Conservation (phyloP, 805 yeast genomes). For the Schwanniomyces sp. region DNA sequence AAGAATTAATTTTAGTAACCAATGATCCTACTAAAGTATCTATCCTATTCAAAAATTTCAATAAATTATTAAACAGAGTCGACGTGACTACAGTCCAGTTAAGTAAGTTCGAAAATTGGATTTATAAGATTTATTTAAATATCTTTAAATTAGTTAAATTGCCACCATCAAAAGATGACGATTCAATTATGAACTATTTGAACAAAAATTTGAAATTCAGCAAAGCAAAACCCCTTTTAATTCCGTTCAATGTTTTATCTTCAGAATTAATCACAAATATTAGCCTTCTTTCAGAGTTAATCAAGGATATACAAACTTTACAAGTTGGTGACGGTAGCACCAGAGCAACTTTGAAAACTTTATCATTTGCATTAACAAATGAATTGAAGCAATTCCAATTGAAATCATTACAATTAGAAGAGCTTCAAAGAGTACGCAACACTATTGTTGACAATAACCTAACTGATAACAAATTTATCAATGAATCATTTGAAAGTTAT, state of each 20-base stretch:
- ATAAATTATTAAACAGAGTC: slow-evolving; percentile 20
- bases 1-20: slow-evolving; percentile 40
- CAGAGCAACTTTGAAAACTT: neutral
- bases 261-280: slow-evolving; percentile 19
- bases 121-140: slow-evolving; percentile 24
- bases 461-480: neutral
- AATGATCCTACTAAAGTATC: slow-evolving; percentile 24
- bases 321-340: neutral
- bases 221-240: slow-evolving; percentile 17
- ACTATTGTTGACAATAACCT: neutral
- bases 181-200: slow-evolving; percentile 26
- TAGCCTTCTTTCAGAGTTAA: slow-evolving; percentile 13
- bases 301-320: slow-evolving; percentile 8
- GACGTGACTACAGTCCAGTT: slow-evolving; percentile 7
- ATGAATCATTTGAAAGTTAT: slow-evolving; percentile 2
- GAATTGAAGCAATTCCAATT: slow-evolving; percentile 6
- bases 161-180: slow-evolving; percentile 16
- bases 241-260: slow-evolving; percentile 13
- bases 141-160: slow-evolving; percentile 25
- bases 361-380: slow-evolving; percentile 1
- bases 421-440: slow-evolving; percentile 1
- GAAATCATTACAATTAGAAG: slow-evolving; percentile 4
- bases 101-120: slow-evolving; percentile 23
- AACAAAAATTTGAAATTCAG: slow-evolving; percentile 29
- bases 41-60: slow-evolving; percentile 21